Base-by-base conservation (phyloP, 352 stramenopile species). In the Pythium brachiatum region DNA sequence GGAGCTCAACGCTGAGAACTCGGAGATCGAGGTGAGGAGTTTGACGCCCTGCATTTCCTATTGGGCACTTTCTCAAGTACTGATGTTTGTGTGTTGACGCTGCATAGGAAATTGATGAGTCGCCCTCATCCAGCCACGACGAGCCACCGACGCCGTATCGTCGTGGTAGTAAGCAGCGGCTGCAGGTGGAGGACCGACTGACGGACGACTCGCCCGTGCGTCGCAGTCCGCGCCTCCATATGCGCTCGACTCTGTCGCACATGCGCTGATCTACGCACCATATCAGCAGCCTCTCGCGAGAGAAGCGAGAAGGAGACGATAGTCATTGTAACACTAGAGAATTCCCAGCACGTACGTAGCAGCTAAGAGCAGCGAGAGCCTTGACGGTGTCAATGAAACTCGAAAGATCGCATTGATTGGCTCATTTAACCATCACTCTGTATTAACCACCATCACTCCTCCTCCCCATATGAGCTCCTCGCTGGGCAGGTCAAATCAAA, bases 21-120 rank as follows among this genome's bases (percentile, higher is more conserved):
- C 46, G 27, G 60, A 66, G n/a, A 34, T 68, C 38, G 61, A 68
- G 61, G 61, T 68, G 12, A 12, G 48, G n/a, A n/a, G n/a, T n/a
- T n/a, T n/a, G n/a, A n/a, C n/a, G n/a, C n/a, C n/a, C n/a, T n/a
- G n/a, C n/a, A n/a, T n/a, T n/a, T n/a, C n/a, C n/a, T n/a, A n/a
- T n/a, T n/a, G n/a, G n/a, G n/a, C n/a, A n/a, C n/a, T n/a, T n/a
- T n/a, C n/a, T n/a, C 9, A 44, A 27, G 3, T 0, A 16, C 27
- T 23, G 9, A 48, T 18, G 18, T 13, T 18, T 48, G 41, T 9
- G 8, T 39, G 25, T 46, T 44, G 18, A 34, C 47, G 27, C 31
- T n/a, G n/a, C n/a, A n/a, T n/a, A 55, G 48, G n/a, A 29, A 39
- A 55, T 64, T 8, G 57, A 64, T 18, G 57, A 64, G 23, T 52